A percentile compares a stretch with the other conserved stretches of the same genome.
These are phyloP conservation scores for Vicia sativa DNA, from an alignment of 306 rosid species.

Conservation along the genomic window DNA sequence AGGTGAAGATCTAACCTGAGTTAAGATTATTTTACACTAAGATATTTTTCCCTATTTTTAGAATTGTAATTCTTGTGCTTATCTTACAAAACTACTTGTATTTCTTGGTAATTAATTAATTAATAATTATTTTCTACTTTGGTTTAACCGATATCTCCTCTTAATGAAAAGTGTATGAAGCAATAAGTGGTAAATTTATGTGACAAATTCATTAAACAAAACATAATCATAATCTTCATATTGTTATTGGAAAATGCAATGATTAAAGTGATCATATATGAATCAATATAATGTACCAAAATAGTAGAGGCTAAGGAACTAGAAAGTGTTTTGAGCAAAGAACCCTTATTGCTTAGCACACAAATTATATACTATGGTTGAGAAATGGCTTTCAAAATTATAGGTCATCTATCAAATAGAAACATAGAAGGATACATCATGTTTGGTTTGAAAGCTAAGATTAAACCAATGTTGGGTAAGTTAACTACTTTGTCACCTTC, in stretches of 20 bases:
- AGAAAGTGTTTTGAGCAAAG: slow-evolving; percentile 12
- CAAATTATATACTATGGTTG: slow-evolving; percentile 57
- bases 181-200: slow-evolving; percentile 2
- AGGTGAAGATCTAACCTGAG: neutral
- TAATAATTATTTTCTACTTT: too few species aligned
- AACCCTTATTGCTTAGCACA: slow-evolving; percentile 52
- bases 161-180: neutral
- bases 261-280: slow-evolving; percentile 1
- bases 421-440: slow-evolving; percentile 49
- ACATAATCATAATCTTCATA: neutral
- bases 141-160: too few species aligned
- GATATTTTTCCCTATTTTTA: neutral
- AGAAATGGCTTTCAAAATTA: slow-evolving; percentile 72
- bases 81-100: too few species aligned
- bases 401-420: slow-evolving; percentile 46
- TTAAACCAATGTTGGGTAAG: slow-evolving; percentile 58
- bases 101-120: too few species aligned
- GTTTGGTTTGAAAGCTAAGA: slow-evolving; percentile 61
- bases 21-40: neutral
- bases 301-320: slow-evolving; percentile 25
- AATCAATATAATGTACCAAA: neutral
- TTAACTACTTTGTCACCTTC: slow-evolving; percentile 39
- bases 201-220: neutral
- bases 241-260: slow-evolving; percentile 3
- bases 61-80: neutral